Conservation (phyloP, 345 rosid genomes). For the Cardamine resedifolia region DNA sequence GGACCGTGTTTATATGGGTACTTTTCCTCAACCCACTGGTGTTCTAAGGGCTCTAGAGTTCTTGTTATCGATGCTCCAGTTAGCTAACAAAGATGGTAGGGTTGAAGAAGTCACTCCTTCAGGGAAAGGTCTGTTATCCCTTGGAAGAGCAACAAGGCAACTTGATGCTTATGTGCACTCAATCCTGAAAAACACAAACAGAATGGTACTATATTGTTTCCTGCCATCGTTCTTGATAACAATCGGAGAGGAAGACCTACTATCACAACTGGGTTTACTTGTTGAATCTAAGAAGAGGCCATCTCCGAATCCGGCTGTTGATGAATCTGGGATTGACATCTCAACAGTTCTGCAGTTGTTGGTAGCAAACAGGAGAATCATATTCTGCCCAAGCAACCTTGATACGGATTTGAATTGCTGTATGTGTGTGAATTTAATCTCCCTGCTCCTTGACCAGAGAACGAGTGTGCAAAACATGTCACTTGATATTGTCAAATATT, state of each 20-base stretch:
- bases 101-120: slow-evolving; percentile 89
- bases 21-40: slow-evolving; percentile 82
- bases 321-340: slow-evolving; percentile 76
- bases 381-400: slow-evolving; percentile 93
- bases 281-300: slow-evolving; percentile 65
- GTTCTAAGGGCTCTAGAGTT: slow-evolving; percentile 87
- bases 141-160: slow-evolving; percentile 77
- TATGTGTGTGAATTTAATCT: slow-evolving; percentile 79
- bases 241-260: slow-evolving; percentile 86
- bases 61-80: slow-evolving; percentile 89
- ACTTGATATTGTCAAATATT: slow-evolving; percentile 75
- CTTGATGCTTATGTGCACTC: slow-evolving; percentile 93
- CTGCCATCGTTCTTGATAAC: slow-evolving; percentile 83
- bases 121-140: slow-evolving; percentile 88
- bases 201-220: slow-evolving; percentile 89
- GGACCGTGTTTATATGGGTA: slow-evolving; percentile 96
- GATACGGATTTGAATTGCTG: slow-evolving; percentile 95
- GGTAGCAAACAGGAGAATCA: slow-evolving; percentile 84
- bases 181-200: slow-evolving; percentile 84
- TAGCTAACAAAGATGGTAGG: slow-evolving; percentile 96
- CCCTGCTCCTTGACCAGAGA: slow-evolving; percentile 83
- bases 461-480: slow-evolving; percentile 80
- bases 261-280: slow-evolving; percentile 72
- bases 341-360: slow-evolving; percentile 82
- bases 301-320: slow-evolving; percentile 49